A percentile compares a stretch with the other conserved stretches of the same genome.
Conservation (phyloP, 176 grass and related monocot species). For the barley (Hordeum vulgare) region MorexV3_pseudomolecules_assembly NC_058524.1:276247184-276247683, state of each 20-base stretch:
- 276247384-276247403: background rate
- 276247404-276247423: background rate
- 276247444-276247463: background rate
- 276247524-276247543: background rate
- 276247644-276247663: conserved; percentile 20
- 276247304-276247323: background rate
- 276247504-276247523: background rate
- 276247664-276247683: conserved; percentile 20
- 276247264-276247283: background rate
- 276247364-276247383: background rate
- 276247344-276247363: background rate
- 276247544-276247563: too few species aligned
- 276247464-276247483: background rate
- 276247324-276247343: background rate
- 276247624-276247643: too few species aligned
- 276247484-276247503: background rate
- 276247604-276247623: too few species aligned
- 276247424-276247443: background rate
- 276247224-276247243: too few species aligned
- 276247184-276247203: background rate
- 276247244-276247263: background rate
- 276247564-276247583: too few species aligned
- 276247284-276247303: background rate
- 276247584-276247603: too few species aligned
- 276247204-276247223: too few species aligned